Conservation (phyloP, 139 green algal species). For the Coelastrella sp. region DNA sequence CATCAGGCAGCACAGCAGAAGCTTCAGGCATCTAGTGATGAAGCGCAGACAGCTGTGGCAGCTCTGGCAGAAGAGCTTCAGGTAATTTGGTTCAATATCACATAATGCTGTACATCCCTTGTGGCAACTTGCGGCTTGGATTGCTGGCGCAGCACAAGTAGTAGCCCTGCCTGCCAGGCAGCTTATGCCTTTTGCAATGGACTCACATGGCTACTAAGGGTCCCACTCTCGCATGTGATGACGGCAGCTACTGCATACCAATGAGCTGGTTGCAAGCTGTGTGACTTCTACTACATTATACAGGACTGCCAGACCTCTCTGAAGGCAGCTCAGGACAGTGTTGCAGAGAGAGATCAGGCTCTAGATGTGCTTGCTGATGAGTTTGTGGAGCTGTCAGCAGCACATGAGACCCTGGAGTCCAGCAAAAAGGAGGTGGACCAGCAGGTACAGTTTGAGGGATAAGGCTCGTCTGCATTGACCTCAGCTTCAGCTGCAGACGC, state of each 20-base stretch:
- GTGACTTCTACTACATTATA: not conserved
- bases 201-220: too few relatives aligned
- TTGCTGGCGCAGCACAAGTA: too few relatives aligned
- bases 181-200: too few relatives aligned
- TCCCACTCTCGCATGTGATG: not conserved
- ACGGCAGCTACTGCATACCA: not conserved
- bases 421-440: not conserved
- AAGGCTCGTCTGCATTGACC: not conserved
- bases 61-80: conserved; percentile 25
- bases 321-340: not conserved
- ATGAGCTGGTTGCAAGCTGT: not conserved
- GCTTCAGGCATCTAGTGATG: not conserved
- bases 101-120: too few relatives aligned
- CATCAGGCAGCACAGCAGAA: not conserved
- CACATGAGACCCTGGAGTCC: not conserved
- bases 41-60: conserved; percentile 30
- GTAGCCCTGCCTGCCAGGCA: too few relatives aligned
- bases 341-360: conserved; percentile 4
- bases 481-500: not conserved
- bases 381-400: conserved; percentile 19
- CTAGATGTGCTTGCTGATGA: conserved; percentile 28
- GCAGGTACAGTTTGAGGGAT: not conserved
- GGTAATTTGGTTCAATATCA: not conserved
- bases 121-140: too few relatives aligned
- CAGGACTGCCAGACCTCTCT: conserved; percentile 3